A percentile compares a stretch with the other conserved stretches of the same genome.
phyloP scores from a whole-genome alignment of 148 eudicot species.

The Dysphania ambrosioides region DNA sequence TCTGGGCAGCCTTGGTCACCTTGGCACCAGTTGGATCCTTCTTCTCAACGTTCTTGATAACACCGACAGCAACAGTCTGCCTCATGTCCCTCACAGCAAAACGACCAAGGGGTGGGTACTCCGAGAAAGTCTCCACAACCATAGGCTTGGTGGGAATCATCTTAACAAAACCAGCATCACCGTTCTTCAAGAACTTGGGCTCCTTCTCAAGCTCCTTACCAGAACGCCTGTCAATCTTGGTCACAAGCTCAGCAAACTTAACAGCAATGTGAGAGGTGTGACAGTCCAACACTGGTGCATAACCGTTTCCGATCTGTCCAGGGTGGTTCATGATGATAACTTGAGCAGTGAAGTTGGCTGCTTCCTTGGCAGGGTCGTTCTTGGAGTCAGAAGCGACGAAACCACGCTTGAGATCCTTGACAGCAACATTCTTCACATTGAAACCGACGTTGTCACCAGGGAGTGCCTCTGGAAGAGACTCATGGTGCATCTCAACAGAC shows the following conservation, averaged over 20 bases:
- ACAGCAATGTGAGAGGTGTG: slow-evolving; percentile 44
- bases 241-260: slow-evolving; percentile 32
- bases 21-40: slow-evolving; percentile 35
- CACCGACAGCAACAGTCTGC: slow-evolving; percentile 37
- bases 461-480: slow-evolving; percentile 36
- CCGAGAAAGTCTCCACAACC: slow-evolving; percentile 30
- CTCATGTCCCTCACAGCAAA: slow-evolving; percentile 40
- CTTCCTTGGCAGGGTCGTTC: slow-evolving; percentile 40
- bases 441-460: slow-evolving; percentile 44
- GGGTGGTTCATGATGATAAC: slow-evolving; percentile 48
- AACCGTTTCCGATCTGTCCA: slow-evolving; percentile 38
- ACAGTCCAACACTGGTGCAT: slow-evolving; percentile 39
- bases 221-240: slow-evolving; percentile 36
- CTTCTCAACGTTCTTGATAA: slow-evolving; percentile 36
- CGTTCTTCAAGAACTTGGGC: slow-evolving; percentile 40
- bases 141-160: slow-evolving; percentile 40
- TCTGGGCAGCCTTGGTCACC: slow-evolving; percentile 30
- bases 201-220: slow-evolving; percentile 39
- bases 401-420: slow-evolving; percentile 41
- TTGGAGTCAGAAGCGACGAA: slow-evolving; percentile 34
- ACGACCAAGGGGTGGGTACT: slow-evolving; percentile 40
- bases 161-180: slow-evolving; percentile 35
- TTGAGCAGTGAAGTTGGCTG: slow-evolving; percentile 36
- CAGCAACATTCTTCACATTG: slow-evolving; percentile 39
- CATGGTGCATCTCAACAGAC: slow-evolving; percentile 47